A percentile compares a stretch with the other conserved stretches of the same genome.
Evolutionary conservation across 169 alveolate species (phyloP).

Genomic region (Hepatocystis sp.): DNA sequence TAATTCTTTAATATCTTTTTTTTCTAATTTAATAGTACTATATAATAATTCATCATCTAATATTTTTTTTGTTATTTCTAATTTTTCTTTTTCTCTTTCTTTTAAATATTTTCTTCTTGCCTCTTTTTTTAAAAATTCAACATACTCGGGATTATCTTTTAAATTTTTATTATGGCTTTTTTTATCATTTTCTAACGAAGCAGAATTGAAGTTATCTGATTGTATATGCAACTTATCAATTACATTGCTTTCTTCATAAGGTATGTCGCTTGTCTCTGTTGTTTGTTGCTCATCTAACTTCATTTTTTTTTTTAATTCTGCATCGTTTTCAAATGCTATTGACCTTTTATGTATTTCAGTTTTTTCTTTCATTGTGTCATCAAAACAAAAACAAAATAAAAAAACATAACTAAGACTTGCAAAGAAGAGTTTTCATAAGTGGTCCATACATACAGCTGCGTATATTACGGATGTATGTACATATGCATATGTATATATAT

Average conservation of each 20-base stretch:
- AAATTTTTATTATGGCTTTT: conserved; percentile 83
- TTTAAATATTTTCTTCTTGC: conserved; percentile 95
- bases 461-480: too few species aligned
- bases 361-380: conserved; percentile 57
- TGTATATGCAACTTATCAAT: too few species aligned
- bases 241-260: background rate
- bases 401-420: too few species aligned
- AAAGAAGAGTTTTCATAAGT: too few species aligned
- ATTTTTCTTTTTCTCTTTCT: conserved; percentile 93
- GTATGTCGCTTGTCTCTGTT: background rate
- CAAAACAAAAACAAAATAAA: too few species aligned
- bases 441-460: too few species aligned
- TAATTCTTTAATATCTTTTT: conserved; percentile 79
- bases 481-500: too few species aligned
- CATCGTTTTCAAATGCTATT: conserved; percentile 27
- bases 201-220: conserved; percentile 9
- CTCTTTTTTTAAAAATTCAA: conserved; percentile 83
- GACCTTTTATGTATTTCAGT: conserved; percentile 45
- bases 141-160: conserved; percentile 79
- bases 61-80: conserved; percentile 94
- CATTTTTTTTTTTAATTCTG: conserved; percentile 62
- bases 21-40: conserved; percentile 83
- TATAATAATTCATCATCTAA: conserved; percentile 92
- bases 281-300: conserved; percentile 26
- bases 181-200: conserved; percentile 77